phyloP scores from a whole-genome alignment of 192 early-diverging fungal genomes.

The Coemansia erecta region DNA sequence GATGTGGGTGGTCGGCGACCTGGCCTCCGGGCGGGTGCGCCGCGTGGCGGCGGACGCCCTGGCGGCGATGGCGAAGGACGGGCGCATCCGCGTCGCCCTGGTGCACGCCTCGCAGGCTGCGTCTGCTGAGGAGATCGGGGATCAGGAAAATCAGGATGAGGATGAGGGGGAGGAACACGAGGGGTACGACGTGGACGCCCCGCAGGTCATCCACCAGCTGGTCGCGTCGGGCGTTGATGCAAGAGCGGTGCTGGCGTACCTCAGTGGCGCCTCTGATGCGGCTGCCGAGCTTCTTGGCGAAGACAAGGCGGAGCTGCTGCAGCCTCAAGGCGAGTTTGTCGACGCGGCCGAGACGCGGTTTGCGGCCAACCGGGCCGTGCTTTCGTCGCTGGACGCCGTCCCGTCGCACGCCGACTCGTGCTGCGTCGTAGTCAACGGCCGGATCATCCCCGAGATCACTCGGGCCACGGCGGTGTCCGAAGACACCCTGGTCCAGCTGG shows the following conservation, averaged over 20 bases:
- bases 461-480: constrained; percentile 38
- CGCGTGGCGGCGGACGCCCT: constrained; percentile 56
- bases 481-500: constrained; percentile 62
- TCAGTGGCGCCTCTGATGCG: not conserved
- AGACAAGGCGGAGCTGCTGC: not conserved
- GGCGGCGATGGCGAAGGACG: constrained; percentile 24
- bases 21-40: constrained; percentile 54
- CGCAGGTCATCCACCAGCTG: constrained; percentile 36
- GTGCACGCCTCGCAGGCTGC: constrained; percentile 9
- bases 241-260: constrained; percentile 5
- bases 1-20: constrained; percentile 59
- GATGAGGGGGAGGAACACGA: constrained; percentile 15
- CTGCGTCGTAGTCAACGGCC: constrained; percentile 62
- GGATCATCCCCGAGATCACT: constrained; percentile 55
- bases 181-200: constrained; percentile 26
- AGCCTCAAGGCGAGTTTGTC: constrained; percentile 10
- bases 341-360: constrained; percentile 23
- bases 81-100: constrained; percentile 31
- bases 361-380: constrained; percentile 10
- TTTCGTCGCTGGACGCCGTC: constrained; percentile 12
- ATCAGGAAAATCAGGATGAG: constrained; percentile 20
- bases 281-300: not conserved
- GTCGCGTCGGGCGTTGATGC: constrained; percentile 2
- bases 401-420: constrained; percentile 15
- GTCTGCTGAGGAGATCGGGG: not conserved